Evolutionary conservation across 768 basidiomycete genomes (phyloP).

Genomic region (Phaffia tasmanica): DNA sequence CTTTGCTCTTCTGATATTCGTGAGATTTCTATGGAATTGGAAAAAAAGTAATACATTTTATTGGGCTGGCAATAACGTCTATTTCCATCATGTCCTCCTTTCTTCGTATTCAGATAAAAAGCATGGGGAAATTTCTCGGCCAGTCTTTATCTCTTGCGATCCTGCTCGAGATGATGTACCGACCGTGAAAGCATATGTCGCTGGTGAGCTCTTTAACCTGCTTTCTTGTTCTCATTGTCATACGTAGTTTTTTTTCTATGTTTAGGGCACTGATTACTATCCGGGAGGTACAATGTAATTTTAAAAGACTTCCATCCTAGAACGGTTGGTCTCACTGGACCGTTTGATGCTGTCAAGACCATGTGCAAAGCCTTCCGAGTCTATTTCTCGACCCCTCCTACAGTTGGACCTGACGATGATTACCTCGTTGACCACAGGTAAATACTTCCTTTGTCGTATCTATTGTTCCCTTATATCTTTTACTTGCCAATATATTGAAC

Average conservation of each 20-base stretch:
- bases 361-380: constrained; percentile 93
- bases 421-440: constrained; percentile 77
- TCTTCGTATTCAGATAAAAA: constrained; percentile 48
- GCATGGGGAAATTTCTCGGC: constrained; percentile 60
- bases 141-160: constrained; percentile 92
- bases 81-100: not conserved
- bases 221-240: not conserved
- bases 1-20: not conserved
- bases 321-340: constrained; percentile 75
- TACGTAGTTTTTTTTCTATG: constrained; percentile 1
- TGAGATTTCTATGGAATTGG: not conserved
- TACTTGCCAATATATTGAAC: not conserved
- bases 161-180: constrained; percentile 71
- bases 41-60: not conserved
- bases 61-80: no score
- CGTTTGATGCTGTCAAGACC: constrained; percentile 71
- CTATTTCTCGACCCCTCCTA: constrained; percentile 84
- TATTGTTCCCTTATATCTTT: constrained; percentile 2
- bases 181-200: constrained; percentile 42
- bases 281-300: not conserved
- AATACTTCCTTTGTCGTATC: constrained; percentile 26
- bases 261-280: not conserved
- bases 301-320: constrained; percentile 80
- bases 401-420: constrained; percentile 68
- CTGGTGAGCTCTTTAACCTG: constrained; percentile 34